phyloP scores from a whole-genome alignment of 2,329 filamentous ascomycete genomes.

The Dactylellina parvicollis region DNA sequence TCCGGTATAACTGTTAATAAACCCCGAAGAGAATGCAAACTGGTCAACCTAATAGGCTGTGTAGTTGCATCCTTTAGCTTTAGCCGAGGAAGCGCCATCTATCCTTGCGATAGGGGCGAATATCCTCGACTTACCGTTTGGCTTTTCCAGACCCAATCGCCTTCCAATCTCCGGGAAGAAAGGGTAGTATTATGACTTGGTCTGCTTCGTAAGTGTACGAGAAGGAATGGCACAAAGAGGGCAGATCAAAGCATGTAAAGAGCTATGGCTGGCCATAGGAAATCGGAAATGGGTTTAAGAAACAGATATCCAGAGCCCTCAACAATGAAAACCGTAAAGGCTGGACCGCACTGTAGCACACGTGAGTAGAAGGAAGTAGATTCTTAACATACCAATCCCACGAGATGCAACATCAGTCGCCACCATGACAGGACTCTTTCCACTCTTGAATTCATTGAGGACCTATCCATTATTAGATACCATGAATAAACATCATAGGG shows the following conservation, averaged over 20 bases:
- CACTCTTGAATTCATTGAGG: slow-evolving; percentile 91
- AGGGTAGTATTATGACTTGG: slow-evolving; percentile 29
- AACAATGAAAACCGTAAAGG: slow-evolving; percentile 36
- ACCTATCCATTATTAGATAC: slow-evolving; percentile 60
- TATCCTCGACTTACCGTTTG: slow-evolving; percentile 53
- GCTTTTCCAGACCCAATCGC: slow-evolving; percentile 47
- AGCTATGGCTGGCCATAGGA: slow-evolving; percentile 39
- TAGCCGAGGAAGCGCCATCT: slow-evolving; percentile 54
- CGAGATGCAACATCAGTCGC: slow-evolving; percentile 95
- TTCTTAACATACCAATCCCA: slow-evolving; percentile 93
- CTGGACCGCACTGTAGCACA: slow-evolving; percentile 53
- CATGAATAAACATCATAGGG: not conserved
- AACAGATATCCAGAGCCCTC: slow-evolving; percentile 50
- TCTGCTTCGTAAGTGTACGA: slow-evolving; percentile 35
- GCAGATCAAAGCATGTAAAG: slow-evolving; percentile 34
- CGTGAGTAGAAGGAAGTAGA: slow-evolving; percentile 60
- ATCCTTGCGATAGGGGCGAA: slow-evolving; percentile 52
- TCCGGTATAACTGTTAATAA: slow-evolving; percentile 52
- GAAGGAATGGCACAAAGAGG: slow-evolving; percentile 27
- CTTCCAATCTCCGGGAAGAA: slow-evolving; percentile 37
- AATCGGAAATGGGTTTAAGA: slow-evolving; percentile 52
- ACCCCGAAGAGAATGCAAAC: slow-evolving; percentile 45
- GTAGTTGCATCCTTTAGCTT: slow-evolving; percentile 49
- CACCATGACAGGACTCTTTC: slow-evolving; percentile 86
- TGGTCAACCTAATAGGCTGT: slow-evolving; percentile 50